Conservation (phyloP, 208 protist genomes). For the Trypanosoma rangeli region DNA sequence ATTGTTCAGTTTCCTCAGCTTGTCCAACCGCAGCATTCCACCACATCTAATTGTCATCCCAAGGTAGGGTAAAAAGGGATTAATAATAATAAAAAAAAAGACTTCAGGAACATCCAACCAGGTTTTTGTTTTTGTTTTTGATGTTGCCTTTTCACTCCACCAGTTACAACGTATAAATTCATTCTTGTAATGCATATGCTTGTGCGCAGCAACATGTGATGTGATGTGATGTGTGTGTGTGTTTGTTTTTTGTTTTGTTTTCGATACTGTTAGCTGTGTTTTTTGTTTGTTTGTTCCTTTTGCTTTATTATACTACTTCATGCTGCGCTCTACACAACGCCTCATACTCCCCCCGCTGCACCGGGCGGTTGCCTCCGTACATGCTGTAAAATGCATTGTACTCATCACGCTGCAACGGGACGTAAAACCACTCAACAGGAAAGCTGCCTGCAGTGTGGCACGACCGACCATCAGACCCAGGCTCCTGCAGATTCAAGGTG, state of each 20-base stretch:
- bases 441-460: slow-evolving; percentile 45
- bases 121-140: too few species aligned
- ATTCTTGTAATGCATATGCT: too few species aligned
- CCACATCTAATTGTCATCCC: background rate
- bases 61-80: too few species aligned
- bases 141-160: too few species aligned
- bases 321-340: slow-evolving; percentile 36
- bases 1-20: background rate
- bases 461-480: background rate
- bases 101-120: too few species aligned
- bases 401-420: slow-evolving; percentile 51
- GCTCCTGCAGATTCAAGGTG: slow-evolving; percentile 12
- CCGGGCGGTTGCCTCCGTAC: slow-evolving; percentile 67
- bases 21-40: background rate
- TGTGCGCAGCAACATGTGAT: too few species aligned
- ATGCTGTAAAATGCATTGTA: slow-evolving; percentile 62
- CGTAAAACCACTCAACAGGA: slow-evolving; percentile 76
- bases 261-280: background rate
- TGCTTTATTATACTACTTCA: background rate
- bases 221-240: too few species aligned
- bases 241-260: background rate
- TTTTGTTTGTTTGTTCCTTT: background rate
- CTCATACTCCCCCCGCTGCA: slow-evolving; percentile 45
- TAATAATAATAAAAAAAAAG: too few species aligned
- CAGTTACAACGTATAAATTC: too few species aligned